Evolutionary conservation across 495 filamentous ascomycete species (phyloP).

Genomic region (Sordaria brevicollis): DNA sequence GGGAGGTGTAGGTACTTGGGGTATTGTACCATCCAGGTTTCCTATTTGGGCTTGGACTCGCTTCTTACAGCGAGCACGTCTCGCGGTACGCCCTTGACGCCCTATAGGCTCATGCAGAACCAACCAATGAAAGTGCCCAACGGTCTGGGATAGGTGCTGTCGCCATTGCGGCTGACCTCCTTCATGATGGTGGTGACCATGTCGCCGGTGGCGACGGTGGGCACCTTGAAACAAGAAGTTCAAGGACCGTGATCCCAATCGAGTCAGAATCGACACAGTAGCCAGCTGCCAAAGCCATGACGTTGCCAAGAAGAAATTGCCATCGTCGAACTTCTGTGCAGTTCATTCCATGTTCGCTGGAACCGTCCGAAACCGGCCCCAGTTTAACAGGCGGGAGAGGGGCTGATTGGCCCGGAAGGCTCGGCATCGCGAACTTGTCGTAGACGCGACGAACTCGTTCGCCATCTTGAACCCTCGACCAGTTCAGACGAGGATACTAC

Average conservation of each 20-base stretch:
- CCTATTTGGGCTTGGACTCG: not conserved
- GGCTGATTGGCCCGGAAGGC: not conserved
- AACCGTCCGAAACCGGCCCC: not conserved
- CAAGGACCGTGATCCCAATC: not conserved
- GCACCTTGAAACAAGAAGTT: constrained; percentile 2
- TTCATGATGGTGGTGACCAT: not conserved
- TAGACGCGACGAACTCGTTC: not conserved
- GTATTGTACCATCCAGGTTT: not conserved
- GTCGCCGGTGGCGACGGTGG: constrained; percentile 6
- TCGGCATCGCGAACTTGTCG: not conserved
- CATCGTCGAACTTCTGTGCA: not conserved
- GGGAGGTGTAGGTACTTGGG: not conserved
- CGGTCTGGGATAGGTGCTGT: not conserved
- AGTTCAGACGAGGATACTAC: not conserved
- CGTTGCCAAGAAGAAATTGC: not conserved
- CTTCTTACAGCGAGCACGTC: not conserved
- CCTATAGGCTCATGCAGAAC: not conserved
- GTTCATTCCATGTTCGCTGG: not conserved
- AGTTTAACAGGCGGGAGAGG: not conserved
- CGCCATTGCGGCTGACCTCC: not conserved
- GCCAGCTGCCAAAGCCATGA: not conserved
- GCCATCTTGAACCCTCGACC: not conserved
- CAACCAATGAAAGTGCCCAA: not conserved
- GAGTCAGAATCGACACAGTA: not conserved
- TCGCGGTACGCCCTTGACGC: not conserved